Conservation (phyloP, 2,329 filamentous ascomycete species). For the Tolypocladium tundrense region DNA sequence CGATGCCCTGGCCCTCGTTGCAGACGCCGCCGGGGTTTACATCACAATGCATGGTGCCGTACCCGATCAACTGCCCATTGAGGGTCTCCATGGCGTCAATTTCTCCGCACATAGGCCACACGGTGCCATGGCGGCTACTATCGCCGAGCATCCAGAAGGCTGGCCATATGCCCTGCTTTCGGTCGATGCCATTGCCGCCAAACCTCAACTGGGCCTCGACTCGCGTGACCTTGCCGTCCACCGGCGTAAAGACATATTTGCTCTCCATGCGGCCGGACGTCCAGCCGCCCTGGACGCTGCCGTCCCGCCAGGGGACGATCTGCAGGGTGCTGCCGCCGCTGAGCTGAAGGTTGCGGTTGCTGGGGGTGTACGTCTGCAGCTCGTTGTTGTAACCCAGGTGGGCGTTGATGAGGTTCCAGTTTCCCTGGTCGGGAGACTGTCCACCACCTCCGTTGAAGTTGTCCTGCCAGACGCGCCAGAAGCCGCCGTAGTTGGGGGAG, state of each 20-base stretch:
- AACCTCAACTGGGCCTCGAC: conserved; percentile 37
- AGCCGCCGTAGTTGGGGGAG: conserved; percentile 28
- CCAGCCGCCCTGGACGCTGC: conserved; percentile 29
- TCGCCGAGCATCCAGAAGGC: conserved; percentile 49
- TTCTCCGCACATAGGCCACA: conserved; percentile 45
- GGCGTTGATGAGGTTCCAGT: conserved; percentile 31
- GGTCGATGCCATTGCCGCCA: conserved; percentile 27
- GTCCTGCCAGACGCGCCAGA: conserved; percentile 31
- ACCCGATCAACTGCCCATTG: conserved; percentile 35
- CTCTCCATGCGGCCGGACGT: conserved; percentile 46
- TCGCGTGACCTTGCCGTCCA: conserved; percentile 31
- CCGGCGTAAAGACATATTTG: conserved; percentile 34
- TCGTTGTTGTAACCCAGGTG: conserved; percentile 41
- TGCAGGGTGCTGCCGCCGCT: conserved; percentile 40
- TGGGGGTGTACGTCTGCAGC: conserved; percentile 36
- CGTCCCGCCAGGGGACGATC: conserved; percentile 34
- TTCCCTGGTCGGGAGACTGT: conserved; percentile 18
- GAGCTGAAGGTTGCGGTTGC: conserved; percentile 36
- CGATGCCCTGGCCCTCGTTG: conserved; percentile 37
- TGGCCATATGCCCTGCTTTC: conserved; percentile 47
- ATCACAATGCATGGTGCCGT: conserved; percentile 44
- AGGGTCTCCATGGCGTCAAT: conserved; percentile 48
- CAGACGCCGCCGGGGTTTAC: conserved; percentile 33
- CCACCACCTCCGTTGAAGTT: conserved; percentile 28
- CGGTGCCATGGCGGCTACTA: conserved; percentile 32